phyloP scores from a whole-genome alignment of 225 moss, liverwort and hornwort genomes.

The Antitrichia curtipendula region DNA sequence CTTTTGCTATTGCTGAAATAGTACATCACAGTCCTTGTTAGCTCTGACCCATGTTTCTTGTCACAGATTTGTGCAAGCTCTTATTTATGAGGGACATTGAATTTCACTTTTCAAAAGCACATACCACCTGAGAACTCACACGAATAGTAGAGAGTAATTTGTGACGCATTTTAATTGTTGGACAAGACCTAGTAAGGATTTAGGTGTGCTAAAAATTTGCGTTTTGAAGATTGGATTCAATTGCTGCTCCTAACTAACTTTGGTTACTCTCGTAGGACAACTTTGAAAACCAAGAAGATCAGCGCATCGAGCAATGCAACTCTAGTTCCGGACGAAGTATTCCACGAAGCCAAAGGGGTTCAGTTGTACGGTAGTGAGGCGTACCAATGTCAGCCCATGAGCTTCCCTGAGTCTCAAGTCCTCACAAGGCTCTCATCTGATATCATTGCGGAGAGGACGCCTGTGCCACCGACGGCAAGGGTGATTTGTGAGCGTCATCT shows the following conservation, averaged over 20 bases:
- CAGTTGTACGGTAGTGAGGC: slow-evolving; percentile 61
- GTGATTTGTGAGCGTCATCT: slow-evolving; percentile 80
- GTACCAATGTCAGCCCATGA: slow-evolving; percentile 60
- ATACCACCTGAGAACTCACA: not conserved
- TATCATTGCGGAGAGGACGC: slow-evolving; percentile 33
- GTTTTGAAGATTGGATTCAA: not conserved
- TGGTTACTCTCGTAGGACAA: slow-evolving; percentile 32
- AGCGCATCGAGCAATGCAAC: slow-evolving; percentile 76
- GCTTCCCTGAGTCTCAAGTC: slow-evolving; percentile 59
- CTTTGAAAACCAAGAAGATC: slow-evolving; percentile 66
- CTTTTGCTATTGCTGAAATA: not conserved
- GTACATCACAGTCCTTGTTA: not conserved
- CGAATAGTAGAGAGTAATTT: too few relatives aligned
- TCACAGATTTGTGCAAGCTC: not conserved
- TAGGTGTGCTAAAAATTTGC: not conserved
- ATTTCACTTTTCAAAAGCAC: not conserved
- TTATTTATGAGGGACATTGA: not conserved
- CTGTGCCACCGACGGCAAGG: slow-evolving; percentile 58
- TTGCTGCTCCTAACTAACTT: not conserved
- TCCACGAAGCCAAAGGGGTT: slow-evolving; percentile 63
- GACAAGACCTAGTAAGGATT: not conserved
- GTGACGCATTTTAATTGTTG: not conserved
- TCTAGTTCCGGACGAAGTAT: slow-evolving; percentile 65
- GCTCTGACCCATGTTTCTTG: not conserved
- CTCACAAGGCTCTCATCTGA: slow-evolving; percentile 78